Evolutionary conservation across 805 yeast species (phyloP).

Genomic region (Teunomyces stri): DNA sequence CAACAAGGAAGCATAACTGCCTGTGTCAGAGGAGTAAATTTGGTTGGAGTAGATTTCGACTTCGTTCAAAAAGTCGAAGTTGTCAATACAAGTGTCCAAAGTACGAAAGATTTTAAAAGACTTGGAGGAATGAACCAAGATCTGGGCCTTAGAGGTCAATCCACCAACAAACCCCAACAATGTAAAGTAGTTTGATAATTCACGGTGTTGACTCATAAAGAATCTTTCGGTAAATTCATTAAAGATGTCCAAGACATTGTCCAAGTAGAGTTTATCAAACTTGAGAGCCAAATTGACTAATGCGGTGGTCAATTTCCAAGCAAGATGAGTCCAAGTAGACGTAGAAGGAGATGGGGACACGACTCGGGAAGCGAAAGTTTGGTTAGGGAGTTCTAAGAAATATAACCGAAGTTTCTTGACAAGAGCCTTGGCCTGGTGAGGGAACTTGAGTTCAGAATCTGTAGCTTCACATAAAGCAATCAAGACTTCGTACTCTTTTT

Average conservation of each 20-base stretch:
- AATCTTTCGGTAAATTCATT: slow-evolving; percentile 24
- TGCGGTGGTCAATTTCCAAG: slow-evolving; percentile 33
- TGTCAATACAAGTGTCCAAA: slow-evolving; percentile 37
- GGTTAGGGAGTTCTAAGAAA: slow-evolving; percentile 45
- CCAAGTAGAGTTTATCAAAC: slow-evolving; percentile 19
- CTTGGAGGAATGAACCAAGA: slow-evolving; percentile 21
- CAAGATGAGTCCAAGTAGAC: slow-evolving; percentile 31
- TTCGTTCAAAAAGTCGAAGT: slow-evolving; percentile 35
- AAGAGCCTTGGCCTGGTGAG: slow-evolving; percentile 40
- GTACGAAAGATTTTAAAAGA: slow-evolving; percentile 30
- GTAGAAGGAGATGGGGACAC: slow-evolving; percentile 22
- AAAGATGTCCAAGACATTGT: slow-evolving; percentile 26
- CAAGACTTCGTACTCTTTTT: slow-evolving; percentile 55
- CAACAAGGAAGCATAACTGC: slow-evolving; percentile 14
- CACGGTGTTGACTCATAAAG: slow-evolving; percentile 19
- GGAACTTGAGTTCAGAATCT: slow-evolving; percentile 23
- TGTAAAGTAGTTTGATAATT: slow-evolving; percentile 33
- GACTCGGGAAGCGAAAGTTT: slow-evolving; percentile 39
- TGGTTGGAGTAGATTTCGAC: slow-evolving; percentile 30
- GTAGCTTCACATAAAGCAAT: slow-evolving; percentile 52
- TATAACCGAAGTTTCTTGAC: slow-evolving; percentile 46
- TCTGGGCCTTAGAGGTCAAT: slow-evolving; percentile 22
- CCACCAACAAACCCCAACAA: slow-evolving; percentile 36
- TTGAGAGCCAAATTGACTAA: slow-evolving; percentile 28
- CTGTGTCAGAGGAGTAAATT: slow-evolving; percentile 10